These are phyloP conservation scores for Hypoxylon perforatum DNA, from an alignment of 495 filamentous ascomycete genomes.

Conservation along the genomic window DNA sequence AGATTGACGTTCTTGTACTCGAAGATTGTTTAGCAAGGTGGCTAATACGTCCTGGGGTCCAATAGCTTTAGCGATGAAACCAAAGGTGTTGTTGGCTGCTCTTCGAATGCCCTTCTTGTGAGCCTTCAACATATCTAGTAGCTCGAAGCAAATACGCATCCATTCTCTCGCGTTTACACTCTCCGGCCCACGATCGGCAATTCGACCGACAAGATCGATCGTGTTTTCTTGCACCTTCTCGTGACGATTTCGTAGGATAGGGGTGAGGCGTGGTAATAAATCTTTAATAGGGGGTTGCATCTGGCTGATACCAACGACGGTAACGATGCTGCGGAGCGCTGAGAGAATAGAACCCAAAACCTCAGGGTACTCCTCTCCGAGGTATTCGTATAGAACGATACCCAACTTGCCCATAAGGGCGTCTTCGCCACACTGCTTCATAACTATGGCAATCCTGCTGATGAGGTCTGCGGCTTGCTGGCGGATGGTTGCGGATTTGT, in stretches of 20 bases:
- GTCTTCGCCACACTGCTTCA: constrained; percentile 98
- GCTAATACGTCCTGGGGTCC: constrained; percentile 97
- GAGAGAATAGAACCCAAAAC: constrained; percentile 97
- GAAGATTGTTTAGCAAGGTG: constrained; percentile 94
- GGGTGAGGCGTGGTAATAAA: constrained; percentile 92
- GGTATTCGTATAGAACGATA: constrained; percentile 96
- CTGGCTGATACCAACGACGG: constrained; percentile 95
- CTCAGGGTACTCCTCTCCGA: constrained; percentile 99
- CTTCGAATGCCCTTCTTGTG: constrained; percentile 99
- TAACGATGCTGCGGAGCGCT: constrained; percentile 94
- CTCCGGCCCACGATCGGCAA: constrained; percentile 95
- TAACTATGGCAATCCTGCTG: constrained; percentile 95
- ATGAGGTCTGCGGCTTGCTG: constrained; percentile 98
- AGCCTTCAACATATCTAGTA: constrained; percentile 99
- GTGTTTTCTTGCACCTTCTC: constrained; percentile 99
- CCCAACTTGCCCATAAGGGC: constrained; percentile 95
- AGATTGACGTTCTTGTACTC: constrained; percentile 96
- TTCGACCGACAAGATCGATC: constrained; percentile 98
- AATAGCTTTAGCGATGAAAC: constrained; percentile 99
- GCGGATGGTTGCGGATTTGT: constrained; percentile 94
- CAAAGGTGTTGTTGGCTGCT: constrained; percentile 99
- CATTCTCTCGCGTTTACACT: constrained; percentile 96
- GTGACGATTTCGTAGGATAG: constrained; percentile 97
- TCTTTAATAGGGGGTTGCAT: constrained; percentile 99
- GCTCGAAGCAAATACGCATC: constrained; percentile 99